Conservation (phyloP, 768 basidiomycete species). For the Xerocomellus chrysenteron region DNA sequence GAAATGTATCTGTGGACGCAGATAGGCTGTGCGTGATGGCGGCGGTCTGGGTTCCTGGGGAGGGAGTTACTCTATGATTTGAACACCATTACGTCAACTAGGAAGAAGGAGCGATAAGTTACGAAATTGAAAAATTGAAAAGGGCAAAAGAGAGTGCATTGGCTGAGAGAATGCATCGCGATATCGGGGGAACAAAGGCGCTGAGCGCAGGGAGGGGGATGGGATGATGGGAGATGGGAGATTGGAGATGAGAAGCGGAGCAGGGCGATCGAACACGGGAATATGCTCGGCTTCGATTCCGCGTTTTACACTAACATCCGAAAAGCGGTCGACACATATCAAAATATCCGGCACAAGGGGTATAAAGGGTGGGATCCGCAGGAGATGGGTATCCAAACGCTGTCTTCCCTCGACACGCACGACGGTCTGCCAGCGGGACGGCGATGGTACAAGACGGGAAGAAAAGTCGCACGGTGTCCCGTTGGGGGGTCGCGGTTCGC, state of each 20-base stretch:
- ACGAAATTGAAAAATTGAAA: not conserved
- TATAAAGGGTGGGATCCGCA: slow-evolving; percentile 16
- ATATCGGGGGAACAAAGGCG: no score
- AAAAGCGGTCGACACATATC: slow-evolving; percentile 18
- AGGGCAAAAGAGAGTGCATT: no score
- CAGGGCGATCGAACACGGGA: slow-evolving; percentile 15
- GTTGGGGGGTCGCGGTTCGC: slow-evolving; percentile 12
- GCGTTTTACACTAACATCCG: slow-evolving; percentile 13
- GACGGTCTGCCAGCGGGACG: not conserved
- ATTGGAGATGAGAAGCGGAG: slow-evolving; percentile 6
- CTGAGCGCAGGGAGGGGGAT: no score
- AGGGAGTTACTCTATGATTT: no score
- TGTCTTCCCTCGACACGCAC: slow-evolving; percentile 1
- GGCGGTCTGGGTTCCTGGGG: no score
- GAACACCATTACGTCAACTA: not conserved
- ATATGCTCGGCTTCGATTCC: slow-evolving; percentile 20
- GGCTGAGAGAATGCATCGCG: no score
- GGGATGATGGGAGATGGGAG: no score
- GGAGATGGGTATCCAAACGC: not conserved
- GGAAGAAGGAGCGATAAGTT: not conserved
- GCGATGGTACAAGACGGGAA: slow-evolving; percentile 15
- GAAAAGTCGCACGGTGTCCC: slow-evolving; percentile 27
- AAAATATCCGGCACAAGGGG: slow-evolving; percentile 12
- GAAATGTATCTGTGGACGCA: no score
- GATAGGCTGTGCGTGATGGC: no score